These are phyloP conservation scores for Mercurialis annua DNA, from an alignment of 345 rosid species.

Conservation along the genomic window DNA sequence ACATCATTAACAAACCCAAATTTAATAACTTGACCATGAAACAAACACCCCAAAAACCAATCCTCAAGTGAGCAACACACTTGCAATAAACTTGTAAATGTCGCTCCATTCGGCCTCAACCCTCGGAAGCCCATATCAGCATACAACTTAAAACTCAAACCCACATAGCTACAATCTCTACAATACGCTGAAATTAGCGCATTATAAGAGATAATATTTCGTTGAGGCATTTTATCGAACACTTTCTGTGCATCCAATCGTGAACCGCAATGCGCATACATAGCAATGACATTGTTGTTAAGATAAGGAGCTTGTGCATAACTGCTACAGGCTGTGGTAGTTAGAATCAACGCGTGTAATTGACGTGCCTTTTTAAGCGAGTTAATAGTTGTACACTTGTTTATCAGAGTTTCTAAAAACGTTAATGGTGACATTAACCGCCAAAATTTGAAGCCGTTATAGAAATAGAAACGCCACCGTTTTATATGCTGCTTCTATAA, in stretches of 20 bases:
- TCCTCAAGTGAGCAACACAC: conserved; percentile 52
- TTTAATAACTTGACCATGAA: conserved; percentile 55
- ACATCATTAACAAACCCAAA: conserved; percentile 43
- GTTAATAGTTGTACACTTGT: conserved; percentile 49
- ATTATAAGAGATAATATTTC: conserved; percentile 62
- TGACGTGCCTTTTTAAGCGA: conserved; percentile 47
- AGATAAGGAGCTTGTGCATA: conserved; percentile 43
- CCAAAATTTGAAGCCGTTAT: background rate
- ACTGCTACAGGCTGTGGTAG: conserved; percentile 22
- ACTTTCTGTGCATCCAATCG: conserved; percentile 36
- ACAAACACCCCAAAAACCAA: conserved; percentile 40
- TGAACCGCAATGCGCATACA: conserved; percentile 61
- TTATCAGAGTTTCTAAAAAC: conserved; percentile 33
- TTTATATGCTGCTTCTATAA: background rate
- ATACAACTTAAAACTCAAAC: conserved; percentile 33
- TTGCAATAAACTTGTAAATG: conserved; percentile 67
- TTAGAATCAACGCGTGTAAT: conserved; percentile 61
- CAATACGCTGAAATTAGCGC: conserved; percentile 70
- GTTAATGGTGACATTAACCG: conserved; percentile 32
- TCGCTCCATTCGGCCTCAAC: conserved; percentile 57
- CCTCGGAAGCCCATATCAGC: conserved; percentile 39
- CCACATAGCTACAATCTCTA: conserved; percentile 33
- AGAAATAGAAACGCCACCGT: conserved; percentile 3
- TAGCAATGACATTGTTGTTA: conserved; percentile 58
- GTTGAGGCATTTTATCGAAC: conserved; percentile 71